phyloP scores from a whole-genome alignment of 805 yeast genomes.

The Yarrowia sp. region DNA sequence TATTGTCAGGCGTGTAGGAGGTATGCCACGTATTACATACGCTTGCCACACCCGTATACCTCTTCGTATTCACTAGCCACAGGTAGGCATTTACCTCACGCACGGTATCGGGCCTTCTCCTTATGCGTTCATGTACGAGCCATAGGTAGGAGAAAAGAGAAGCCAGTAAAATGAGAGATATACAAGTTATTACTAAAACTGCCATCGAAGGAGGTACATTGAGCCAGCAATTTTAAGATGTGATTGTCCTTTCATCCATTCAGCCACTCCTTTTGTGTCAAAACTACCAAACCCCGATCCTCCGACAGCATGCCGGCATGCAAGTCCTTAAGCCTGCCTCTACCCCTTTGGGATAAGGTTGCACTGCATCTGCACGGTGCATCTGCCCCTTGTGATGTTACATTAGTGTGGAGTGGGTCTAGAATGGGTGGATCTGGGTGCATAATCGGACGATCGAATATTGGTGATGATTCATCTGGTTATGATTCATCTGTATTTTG shows the following conservation, averaged over 20 bases:
- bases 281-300: slow-evolving; percentile 1
- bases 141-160: neutral
- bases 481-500: too few relatives aligned
- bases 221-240: neutral
- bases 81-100: slow-evolving; percentile 9
- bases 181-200: too few relatives aligned
- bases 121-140: neutral
- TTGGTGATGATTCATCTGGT: too few relatives aligned
- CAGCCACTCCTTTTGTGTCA: neutral
- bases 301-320: slow-evolving; percentile 12
- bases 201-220: neutral
- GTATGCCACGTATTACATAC: too few relatives aligned
- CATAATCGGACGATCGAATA: neutral
- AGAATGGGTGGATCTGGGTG: slow-evolving; percentile 2
- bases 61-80: slow-evolving; percentile 1
- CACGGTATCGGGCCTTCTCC: neutral
- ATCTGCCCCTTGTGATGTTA: neutral
- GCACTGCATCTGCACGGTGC: neutral
- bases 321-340: neutral
- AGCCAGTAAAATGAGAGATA: too few relatives aligned
- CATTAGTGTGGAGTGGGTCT: slow-evolving; percentile 14
- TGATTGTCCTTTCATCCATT: neutral
- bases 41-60: neutral
- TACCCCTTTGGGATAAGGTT: neutral
- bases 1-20: too few relatives aligned